Evolutionary conservation across 495 filamentous ascomycete genomes (phyloP).

Genomic region (Penicillium arizonense): DNA sequence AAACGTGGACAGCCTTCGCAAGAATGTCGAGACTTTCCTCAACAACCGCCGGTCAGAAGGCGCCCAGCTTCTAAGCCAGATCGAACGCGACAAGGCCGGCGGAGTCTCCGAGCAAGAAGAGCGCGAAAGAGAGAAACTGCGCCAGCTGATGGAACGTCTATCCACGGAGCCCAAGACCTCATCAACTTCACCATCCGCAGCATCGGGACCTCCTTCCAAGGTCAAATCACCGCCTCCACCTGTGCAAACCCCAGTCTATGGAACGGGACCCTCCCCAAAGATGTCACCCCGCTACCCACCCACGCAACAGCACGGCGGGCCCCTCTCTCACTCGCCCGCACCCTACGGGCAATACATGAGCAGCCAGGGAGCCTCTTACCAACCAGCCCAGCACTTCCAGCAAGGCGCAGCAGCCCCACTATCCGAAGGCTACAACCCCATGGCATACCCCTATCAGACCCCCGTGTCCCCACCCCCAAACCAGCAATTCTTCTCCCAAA

Average conservation of each 20-base stretch:
- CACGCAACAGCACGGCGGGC: slow-evolving; percentile 23
- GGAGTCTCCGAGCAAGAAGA: slow-evolving; percentile 75
- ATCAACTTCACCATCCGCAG: slow-evolving; percentile 38
- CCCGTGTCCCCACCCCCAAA: slow-evolving; percentile 45
- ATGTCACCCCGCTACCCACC: slow-evolving; percentile 51
- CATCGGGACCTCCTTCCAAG: slow-evolving; percentile 38
- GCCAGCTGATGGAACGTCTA: slow-evolving; percentile 93
- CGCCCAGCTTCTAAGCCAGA: slow-evolving; percentile 80
- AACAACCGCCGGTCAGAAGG: slow-evolving; percentile 92
- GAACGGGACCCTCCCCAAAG: slow-evolving; percentile 33
- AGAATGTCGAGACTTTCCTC: slow-evolving; percentile 96
- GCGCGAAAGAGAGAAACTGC: slow-evolving; percentile 77
- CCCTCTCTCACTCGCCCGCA: slow-evolving; percentile 41
- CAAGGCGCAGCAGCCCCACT: slow-evolving; percentile 46
- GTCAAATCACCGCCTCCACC: slow-evolving; percentile 45
- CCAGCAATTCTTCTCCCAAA: slow-evolving; percentile 44
- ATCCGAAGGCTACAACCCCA: slow-evolving; percentile 53
- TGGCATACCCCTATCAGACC: slow-evolving; percentile 52
- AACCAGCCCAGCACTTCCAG: slow-evolving; percentile 41
- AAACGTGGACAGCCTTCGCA: slow-evolving; percentile 88
- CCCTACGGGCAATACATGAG: slow-evolving; percentile 43
- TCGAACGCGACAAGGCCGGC: slow-evolving; percentile 73
- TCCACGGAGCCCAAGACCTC: slow-evolving; percentile 65
- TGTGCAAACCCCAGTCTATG: slow-evolving; percentile 39
- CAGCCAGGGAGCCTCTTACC: slow-evolving; percentile 26